Percentiles rank a stretch among this genome's conserved stretches.
Evolutionary conservation across 805 yeast species (phyloP).

Genomic region (Pichia gijzeniarum): DNA sequence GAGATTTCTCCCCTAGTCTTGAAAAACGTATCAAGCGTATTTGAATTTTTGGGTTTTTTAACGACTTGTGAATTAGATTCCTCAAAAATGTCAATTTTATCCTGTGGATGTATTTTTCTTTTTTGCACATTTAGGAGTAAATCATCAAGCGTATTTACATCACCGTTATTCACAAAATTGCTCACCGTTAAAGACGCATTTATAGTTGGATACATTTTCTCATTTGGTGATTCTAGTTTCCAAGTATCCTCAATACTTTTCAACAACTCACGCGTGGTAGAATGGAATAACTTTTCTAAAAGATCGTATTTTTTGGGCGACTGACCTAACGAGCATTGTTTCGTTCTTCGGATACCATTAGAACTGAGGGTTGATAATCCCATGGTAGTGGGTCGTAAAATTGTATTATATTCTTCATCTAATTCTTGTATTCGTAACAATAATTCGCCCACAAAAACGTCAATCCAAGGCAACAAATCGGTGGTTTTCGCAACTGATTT

Average conservation of each 20-base stretch:
- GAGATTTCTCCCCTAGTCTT: not conserved
- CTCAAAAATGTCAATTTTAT: not conserved
- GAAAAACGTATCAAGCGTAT: not conserved
- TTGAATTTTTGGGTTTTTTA: not conserved
- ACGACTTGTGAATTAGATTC: not conserved
- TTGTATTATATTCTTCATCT: conserved; percentile 51
- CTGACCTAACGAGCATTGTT: conserved; percentile 35
- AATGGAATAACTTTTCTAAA: conserved; percentile 25
- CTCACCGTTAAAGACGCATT: conserved; percentile 47
- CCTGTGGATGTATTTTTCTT: not conserved
- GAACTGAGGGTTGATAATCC: conserved; percentile 32
- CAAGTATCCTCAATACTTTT: conserved; percentile 17
- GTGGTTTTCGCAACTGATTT: conserved; percentile 42
- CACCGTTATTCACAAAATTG: conserved; percentile 36
- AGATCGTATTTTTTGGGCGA: conserved; percentile 34
- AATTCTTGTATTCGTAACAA: conserved; percentile 63
- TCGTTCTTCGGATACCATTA: conserved; percentile 26
- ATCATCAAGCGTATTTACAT: conserved; percentile 23
- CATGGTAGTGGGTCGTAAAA: conserved; percentile 51
- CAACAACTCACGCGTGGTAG: conserved; percentile 18
- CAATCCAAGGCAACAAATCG: conserved; percentile 73
- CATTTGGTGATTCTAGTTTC: conserved; percentile 16
- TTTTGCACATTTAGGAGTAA: conserved; percentile 14
- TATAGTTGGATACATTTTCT: conserved; percentile 39
- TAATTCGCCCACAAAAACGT: conserved; percentile 77